A percentile compares a stretch with the other conserved stretches of the same genome.
Evolutionary conservation across 2,329 filamentous ascomycete species (phyloP).

Genomic region (Diaporthe eres): DNA sequence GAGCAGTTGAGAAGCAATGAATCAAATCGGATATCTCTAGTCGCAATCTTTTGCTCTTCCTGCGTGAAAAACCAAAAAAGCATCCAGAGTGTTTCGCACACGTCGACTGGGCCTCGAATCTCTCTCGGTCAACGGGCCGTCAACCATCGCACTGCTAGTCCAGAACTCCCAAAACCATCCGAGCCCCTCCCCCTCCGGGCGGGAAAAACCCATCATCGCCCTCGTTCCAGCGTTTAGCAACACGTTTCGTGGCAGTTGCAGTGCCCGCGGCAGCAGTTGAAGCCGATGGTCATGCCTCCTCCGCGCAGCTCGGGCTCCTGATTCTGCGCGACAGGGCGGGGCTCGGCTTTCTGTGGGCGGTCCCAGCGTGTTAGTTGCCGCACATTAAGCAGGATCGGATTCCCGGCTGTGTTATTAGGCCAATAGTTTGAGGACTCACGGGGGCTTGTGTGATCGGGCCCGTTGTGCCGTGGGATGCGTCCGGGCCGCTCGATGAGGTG

Average conservation of each 20-base stretch:
- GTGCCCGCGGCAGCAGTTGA: conserved; percentile 25
- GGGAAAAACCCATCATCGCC: neutral
- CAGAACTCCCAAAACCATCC: neutral
- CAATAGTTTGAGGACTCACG: neutral
- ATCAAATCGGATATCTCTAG: conserved; percentile 16
- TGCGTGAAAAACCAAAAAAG: neutral
- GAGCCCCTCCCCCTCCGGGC: neutral
- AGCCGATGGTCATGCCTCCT: conserved; percentile 28
- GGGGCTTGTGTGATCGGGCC: conserved; percentile 19
- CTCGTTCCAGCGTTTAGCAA: neutral
- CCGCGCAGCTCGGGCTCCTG: conserved; percentile 19
- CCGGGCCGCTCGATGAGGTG: conserved; percentile 1
- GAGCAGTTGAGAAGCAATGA: neutral
- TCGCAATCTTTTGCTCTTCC: conserved; percentile 6
- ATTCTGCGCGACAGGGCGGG: conserved; percentile 18
- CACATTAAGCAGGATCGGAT: neutral
- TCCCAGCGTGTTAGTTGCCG: neutral
- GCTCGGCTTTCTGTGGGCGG: conserved; percentile 15
- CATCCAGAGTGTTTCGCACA: neutral
- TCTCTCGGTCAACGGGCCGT: neutral
- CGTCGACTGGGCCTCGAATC: neutral
- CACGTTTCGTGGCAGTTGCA: conserved; percentile 28
- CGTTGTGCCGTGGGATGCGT: neutral
- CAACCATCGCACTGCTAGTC: neutral
- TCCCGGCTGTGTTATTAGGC: neutral